Evolutionary conservation across 495 filamentous ascomycete genomes (phyloP), one percentile per base, ranked within the genome.

Genomic region (Apodospora peruviana): DNA sequence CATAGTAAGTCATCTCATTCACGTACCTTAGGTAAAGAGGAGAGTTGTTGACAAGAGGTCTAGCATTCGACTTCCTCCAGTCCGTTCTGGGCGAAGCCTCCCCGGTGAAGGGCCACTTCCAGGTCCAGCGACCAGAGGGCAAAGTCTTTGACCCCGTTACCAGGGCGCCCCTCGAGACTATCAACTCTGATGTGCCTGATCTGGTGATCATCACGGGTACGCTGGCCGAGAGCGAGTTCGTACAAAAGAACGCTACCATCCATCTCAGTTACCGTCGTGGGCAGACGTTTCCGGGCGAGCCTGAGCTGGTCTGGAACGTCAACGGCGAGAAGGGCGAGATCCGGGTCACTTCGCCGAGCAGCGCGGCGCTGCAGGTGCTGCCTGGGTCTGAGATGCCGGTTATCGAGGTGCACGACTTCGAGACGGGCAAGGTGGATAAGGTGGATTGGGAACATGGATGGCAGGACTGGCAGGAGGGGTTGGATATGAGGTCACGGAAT

Each of bases 281-380:
- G 0, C 62, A 67, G 41, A 62, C 73, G 2, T 79, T 79, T 50
- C 68, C 70, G 0, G 71, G 70, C 1, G 68, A 69, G 0, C 69
- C 70, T 2, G 71, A 66, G 1, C 64, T 81, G 12, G 52, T 68
- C 16, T 84, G 80, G 82, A 64, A 57, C 0, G 77, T 85, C 38
- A 66, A 71, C 25, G 78, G 80, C 40, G 67, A 73, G 21, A 74
- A 71, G 52, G 80, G 80, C 4, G 77, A 82, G 60, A 72, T 83
- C 16, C 62, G 68, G 18, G 57, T 83, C 17, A 65, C 69, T 1
- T 66, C 66, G 1, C 40, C 46, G 0, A 47, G 36, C 10, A 54
- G 55, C 1, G 50, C 62, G 1, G 65, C 66, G 8, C 17, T 78
- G n/a, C 62, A 73, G 25, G 65, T 69, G 9, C 58, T 65, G 4